Percentiles rank a stretch among this genome's conserved stretches.
phyloP scores from a whole-genome alignment of 345 rosid genomes.

The Hevea brasiliensis region DNA sequence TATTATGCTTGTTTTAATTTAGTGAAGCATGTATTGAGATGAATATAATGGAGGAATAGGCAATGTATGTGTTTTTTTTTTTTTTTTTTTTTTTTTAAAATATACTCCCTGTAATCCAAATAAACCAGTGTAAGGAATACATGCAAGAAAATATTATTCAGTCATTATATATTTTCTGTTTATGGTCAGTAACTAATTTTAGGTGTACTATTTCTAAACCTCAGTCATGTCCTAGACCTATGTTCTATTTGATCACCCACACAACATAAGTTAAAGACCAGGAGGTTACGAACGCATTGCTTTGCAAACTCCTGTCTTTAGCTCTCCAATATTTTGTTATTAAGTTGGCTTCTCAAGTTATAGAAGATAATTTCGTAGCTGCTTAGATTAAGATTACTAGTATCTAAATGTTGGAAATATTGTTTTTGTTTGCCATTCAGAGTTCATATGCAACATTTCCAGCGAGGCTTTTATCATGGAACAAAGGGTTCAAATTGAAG shows the following conservation, averaged over 20 bases:
- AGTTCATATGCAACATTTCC: slow-evolving; percentile 64
- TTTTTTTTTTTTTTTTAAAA: no score
- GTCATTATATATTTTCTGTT: neutral
- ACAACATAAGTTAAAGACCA: neutral
- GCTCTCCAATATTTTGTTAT: neutral
- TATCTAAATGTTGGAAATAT: slow-evolving; percentile 6
- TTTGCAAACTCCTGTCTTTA: neutral
- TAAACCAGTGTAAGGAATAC: neutral
- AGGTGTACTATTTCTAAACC: neutral
- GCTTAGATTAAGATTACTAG: slow-evolving; percentile 4
- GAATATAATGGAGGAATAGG: neutral
- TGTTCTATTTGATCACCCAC: neutral
- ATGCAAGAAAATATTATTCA: neutral
- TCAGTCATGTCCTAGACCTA: neutral
- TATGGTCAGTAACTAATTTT: neutral
- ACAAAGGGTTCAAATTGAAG: slow-evolving; percentile 52
- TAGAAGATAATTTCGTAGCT: neutral
- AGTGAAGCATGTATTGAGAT: neutral
- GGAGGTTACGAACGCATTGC: neutral
- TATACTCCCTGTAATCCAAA: neutral
- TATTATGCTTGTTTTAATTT: neutral
- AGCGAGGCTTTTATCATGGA: slow-evolving; percentile 54
- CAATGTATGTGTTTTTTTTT: neutral
- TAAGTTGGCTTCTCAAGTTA: neutral
- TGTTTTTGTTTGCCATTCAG: slow-evolving; percentile 36